Evolutionary conservation across 2,329 filamentous ascomycete genomes (phyloP).

Genomic region (Alternaria sp.): DNA sequence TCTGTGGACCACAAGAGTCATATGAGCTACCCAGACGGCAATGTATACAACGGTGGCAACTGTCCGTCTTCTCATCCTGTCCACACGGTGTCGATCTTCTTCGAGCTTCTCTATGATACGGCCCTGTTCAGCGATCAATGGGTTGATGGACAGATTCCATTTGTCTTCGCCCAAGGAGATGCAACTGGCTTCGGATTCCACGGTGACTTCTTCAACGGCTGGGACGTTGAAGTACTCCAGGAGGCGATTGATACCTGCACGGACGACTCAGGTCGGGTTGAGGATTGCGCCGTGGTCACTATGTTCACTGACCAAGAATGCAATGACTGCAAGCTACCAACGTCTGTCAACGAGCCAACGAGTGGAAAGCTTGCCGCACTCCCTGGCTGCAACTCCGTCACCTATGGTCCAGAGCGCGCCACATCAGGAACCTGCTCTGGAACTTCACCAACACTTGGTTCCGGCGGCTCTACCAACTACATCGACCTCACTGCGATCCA

Average conservation of each 20-base stretch:
- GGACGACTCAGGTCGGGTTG: constrained; percentile 47
- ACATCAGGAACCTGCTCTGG: constrained; percentile 49
- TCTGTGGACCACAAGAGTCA: constrained; percentile 68
- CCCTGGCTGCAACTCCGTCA: constrained; percentile 67
- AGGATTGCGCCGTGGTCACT: constrained; percentile 57
- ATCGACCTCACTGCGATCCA: constrained; percentile 59
- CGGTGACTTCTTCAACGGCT: constrained; percentile 75
- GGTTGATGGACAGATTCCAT: constrained; percentile 54
- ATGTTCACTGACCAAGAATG: constrained; percentile 57
- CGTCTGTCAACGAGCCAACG: constrained; percentile 55
- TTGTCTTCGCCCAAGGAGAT: constrained; percentile 74
- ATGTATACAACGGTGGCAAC: constrained; percentile 59
- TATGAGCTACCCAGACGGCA: constrained; percentile 67
- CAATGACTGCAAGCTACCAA: constrained; percentile 61
- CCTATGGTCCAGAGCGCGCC: constrained; percentile 33
- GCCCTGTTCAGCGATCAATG: constrained; percentile 58
- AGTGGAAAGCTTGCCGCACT: constrained; percentile 58
- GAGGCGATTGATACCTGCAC: constrained; percentile 73
- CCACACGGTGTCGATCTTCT: constrained; percentile 67
- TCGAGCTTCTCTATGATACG: constrained; percentile 65
- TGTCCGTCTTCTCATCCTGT: constrained; percentile 62
- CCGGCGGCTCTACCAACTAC: constrained; percentile 14
- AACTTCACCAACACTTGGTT: constrained; percentile 16
- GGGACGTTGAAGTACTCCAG: constrained; percentile 72
- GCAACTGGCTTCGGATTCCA: constrained; percentile 75